These are phyloP conservation scores for Caloboletus inedulis DNA, from an alignment of 1,284 basidiomycete genomes.

Conservation along the genomic window DNA sequence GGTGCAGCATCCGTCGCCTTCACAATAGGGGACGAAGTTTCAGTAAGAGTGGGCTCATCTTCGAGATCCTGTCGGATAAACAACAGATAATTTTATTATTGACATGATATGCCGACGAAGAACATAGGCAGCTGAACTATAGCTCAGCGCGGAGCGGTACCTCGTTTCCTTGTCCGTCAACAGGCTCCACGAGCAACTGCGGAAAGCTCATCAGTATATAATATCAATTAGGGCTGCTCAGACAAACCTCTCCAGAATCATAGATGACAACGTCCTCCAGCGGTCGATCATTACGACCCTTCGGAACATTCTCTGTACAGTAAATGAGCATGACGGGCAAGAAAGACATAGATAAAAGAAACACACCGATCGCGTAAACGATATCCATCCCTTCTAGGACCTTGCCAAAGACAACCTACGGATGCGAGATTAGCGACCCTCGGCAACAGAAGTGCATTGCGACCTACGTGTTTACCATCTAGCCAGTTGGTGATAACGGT, in stretches of 20 bases:
- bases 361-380: constrained; percentile 67
- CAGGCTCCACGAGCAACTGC: constrained; percentile 63
- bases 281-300: constrained; percentile 69
- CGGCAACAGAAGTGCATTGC: not conserved
- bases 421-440: not conserved
- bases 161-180: constrained; percentile 73
- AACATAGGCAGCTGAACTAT: constrained; percentile 50
- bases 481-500: constrained; percentile 77
- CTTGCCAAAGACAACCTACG: constrained; percentile 85
- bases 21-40: constrained; percentile 10
- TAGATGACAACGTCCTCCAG: constrained; percentile 70
- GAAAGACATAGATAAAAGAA: not conserved
- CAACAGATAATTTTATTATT: constrained; percentile 50
- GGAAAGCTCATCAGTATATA: constrained; percentile 7
- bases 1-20: constrained; percentile 1
- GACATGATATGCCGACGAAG: constrained; percentile 37
- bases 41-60: constrained; percentile 14
- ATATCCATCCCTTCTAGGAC: constrained; percentile 91
- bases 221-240: not conserved
- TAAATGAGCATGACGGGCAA: constrained; percentile 15
- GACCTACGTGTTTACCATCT: constrained; percentile 65
- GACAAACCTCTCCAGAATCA: constrained; percentile 77
- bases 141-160: constrained; percentile 92
- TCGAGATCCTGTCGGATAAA: constrained; percentile 36
- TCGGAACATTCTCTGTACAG: constrained; percentile 67